Evolutionary conservation across 1,284 basidiomycete species (phyloP).

Genomic region (Chondrostereum purpureum): DNA sequence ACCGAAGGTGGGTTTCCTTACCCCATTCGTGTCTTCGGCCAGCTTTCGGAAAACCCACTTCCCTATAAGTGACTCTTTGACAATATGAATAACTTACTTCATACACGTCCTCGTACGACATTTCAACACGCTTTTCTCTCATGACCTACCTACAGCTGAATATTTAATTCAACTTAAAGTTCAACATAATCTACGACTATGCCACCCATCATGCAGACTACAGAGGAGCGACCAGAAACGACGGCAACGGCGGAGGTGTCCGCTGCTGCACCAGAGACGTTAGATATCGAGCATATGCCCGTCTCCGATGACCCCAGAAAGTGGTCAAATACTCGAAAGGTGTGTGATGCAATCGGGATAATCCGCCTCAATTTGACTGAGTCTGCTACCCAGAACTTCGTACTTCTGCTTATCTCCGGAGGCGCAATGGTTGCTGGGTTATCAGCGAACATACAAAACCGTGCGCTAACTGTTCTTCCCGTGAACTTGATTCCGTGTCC

Average conservation of each 20-base stretch:
- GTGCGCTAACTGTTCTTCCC: slow-evolving; percentile 30
- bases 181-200: too few species aligned
- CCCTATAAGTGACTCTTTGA: too few species aligned
- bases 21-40: too few species aligned
- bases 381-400: slow-evolving; percentile 35
- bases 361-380: background rate
- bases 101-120: too few species aligned
- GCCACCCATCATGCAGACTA: too few species aligned
- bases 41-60: too few species aligned
- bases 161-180: too few species aligned
- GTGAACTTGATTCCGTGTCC: slow-evolving; percentile 20
- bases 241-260: slow-evolving; percentile 3
- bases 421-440: slow-evolving; percentile 68
- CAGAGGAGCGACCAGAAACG: too few species aligned
- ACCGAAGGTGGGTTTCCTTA: too few species aligned
- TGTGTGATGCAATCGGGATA: slow-evolving; percentile 16
- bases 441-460: slow-evolving; percentile 62
- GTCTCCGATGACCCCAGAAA: slow-evolving; percentile 74
- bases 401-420: slow-evolving; percentile 50
- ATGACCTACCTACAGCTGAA: too few species aligned
- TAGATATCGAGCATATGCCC: slow-evolving; percentile 37
- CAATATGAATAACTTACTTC: too few species aligned
- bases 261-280: slow-evolving; percentile 8
- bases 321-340: slow-evolving; percentile 70
- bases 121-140: too few species aligned